Percentiles rank a stretch among this genome's conserved stretches.
phyloP scores from a whole-genome alignment of 768 basidiomycete genomes.

The Leccinum boreale region DNA sequence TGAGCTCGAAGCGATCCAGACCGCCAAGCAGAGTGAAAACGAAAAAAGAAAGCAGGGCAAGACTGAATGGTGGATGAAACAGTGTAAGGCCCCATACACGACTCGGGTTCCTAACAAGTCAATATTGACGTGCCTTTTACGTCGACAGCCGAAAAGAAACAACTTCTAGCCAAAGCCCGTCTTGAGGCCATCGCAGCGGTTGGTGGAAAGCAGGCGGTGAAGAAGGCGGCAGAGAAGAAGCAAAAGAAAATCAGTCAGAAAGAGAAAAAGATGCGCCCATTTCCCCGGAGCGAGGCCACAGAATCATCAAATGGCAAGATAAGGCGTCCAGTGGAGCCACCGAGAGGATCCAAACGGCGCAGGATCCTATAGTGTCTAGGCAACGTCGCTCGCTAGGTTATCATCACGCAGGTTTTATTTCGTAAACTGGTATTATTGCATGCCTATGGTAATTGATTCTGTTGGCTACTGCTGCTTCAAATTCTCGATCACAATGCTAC shows the following conservation, averaged over 20 bases:
- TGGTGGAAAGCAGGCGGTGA: conserved; percentile 80
- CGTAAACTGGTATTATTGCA: conserved; percentile 22
- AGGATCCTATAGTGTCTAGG: conserved; percentile 12
- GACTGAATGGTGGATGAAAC: conserved; percentile 81
- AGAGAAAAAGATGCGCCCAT: conserved; percentile 85
- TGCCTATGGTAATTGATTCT: conserved; percentile 28
- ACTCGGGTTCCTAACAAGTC: neutral
- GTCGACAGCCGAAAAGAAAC: conserved; percentile 69
- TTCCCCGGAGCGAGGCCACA: conserved; percentile 30
- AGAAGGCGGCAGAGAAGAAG: conserved; percentile 86
- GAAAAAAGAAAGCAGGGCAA: conserved; percentile 75
- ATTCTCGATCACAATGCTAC: conserved; percentile 23
- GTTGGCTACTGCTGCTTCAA: conserved; percentile 27
- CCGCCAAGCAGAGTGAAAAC: conserved; percentile 44
- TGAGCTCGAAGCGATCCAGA: conserved; percentile 63
- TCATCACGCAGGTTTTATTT: neutral
- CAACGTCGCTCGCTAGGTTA: neutral
- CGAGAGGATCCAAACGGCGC: conserved; percentile 21
- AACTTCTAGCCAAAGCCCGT: conserved; percentile 66
- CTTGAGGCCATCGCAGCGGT: conserved; percentile 74
- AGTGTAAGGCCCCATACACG: conserved; percentile 46
- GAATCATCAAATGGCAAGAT: conserved; percentile 12
- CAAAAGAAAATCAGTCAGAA: conserved; percentile 83
- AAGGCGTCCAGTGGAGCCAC: conserved; percentile 13
- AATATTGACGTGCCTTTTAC: neutral